Conservation (phyloP, 1,139 yeast genomes). For the Yueomyces sp. region DNA sequence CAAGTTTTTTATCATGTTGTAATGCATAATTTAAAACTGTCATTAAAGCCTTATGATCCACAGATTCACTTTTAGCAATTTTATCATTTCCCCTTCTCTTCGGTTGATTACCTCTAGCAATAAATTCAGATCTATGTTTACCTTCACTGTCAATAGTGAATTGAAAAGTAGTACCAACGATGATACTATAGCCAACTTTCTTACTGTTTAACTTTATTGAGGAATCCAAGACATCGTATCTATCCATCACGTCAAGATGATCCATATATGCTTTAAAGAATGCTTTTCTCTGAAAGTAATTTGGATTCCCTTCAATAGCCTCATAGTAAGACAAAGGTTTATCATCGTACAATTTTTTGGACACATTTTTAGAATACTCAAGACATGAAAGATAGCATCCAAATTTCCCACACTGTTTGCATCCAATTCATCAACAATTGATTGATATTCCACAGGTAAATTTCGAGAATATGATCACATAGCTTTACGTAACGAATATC, state of each 20-base stretch:
- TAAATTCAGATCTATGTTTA: conserved; percentile 5
- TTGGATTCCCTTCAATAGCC: conserved; percentile 2
- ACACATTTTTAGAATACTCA: too few species aligned
- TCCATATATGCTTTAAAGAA: conserved; percentile 1
- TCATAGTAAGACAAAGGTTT: conserved; percentile 1
- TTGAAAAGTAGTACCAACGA: conserved; percentile 4
- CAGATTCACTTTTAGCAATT: conserved; percentile 4
- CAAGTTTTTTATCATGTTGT: conserved; percentile 2
- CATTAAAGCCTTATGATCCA: conserved; percentile 7
- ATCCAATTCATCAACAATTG: too few species aligned
- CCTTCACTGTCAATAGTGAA: conserved; percentile 7
- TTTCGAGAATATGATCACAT: too few species aligned
- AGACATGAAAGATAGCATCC: too few species aligned
- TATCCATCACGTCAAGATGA: conserved; percentile 3
- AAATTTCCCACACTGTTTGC: too few species aligned
- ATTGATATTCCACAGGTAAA: too few species aligned
- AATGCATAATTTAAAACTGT: conserved; percentile 4
- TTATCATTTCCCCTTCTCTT: conserved; percentile 4
- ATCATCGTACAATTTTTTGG: not conserved
- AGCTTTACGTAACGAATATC: too few species aligned
- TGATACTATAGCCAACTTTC: not conserved
- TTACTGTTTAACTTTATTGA: not conserved
- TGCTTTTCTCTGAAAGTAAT: not conserved
- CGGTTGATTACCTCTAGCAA: conserved; percentile 8
- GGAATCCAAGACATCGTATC: conserved; percentile 5